Conservation (phyloP, 2,329 filamentous ascomycete genomes). For the Colletotrichum sp. region DNA sequence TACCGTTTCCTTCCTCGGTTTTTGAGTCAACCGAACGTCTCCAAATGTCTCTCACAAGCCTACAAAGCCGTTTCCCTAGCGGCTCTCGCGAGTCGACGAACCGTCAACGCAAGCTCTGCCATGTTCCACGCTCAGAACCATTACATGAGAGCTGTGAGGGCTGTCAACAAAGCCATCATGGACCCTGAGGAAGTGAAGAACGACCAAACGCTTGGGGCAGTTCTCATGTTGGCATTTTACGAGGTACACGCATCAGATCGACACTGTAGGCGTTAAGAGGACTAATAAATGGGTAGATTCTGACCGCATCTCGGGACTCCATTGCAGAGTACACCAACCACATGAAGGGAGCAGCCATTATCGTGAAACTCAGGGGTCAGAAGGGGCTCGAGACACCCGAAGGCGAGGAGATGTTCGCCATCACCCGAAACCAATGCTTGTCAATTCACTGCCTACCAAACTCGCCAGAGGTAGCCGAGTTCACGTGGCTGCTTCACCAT, state of each 20-base stretch:
- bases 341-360: constrained; percentile 25
- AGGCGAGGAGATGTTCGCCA: constrained; percentile 25
- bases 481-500: constrained; percentile 23
- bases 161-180: constrained; percentile 21
- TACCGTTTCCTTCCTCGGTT: constrained; percentile 20
- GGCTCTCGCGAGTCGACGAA: constrained; percentile 11
- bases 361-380: constrained; percentile 23
- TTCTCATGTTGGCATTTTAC: constrained; percentile 21
- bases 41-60: constrained; percentile 18
- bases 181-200: constrained; percentile 15
- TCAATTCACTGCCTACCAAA: constrained; percentile 23
- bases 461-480: constrained; percentile 20
- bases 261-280: neutral
- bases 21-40: constrained; percentile 11
- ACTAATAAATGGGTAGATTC: constrained; percentile 5
- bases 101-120: neutral
- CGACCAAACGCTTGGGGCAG: constrained; percentile 19
- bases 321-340: constrained; percentile 24
- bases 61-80: constrained; percentile 21
- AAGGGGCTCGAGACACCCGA: constrained; percentile 21
- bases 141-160: constrained; percentile 19
- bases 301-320: constrained; percentile 20
- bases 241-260: neutral
- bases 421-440: constrained; percentile 24
- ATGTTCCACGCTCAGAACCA: constrained; percentile 18